These are phyloP conservation scores for Apophysomyces variabilis DNA, from an alignment of 371 early-diverging fungal species.

Conservation along the genomic window DNA sequence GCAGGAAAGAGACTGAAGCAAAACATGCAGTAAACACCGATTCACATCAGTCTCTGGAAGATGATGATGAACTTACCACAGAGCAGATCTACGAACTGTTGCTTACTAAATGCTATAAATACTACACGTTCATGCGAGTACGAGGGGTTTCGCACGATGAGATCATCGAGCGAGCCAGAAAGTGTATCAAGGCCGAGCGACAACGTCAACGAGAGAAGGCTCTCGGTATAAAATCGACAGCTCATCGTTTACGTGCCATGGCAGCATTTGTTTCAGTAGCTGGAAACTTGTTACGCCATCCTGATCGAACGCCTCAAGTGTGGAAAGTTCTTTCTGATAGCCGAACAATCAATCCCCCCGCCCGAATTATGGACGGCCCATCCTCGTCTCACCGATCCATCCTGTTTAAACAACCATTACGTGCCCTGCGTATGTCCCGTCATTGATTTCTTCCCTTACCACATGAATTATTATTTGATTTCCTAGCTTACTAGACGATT, in stretches of 20 bases:
- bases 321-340: neutral
- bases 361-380: neutral
- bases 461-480: too few relatives aligned
- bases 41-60: neutral
- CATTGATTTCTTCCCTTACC: neutral
- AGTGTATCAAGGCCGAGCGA: neutral
- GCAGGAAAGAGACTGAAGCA: neutral
- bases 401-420: neutral
- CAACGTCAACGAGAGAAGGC: neutral
- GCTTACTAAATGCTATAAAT: constrained; percentile 4
- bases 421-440: neutral
- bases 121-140: constrained; percentile 14
- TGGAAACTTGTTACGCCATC: neutral
- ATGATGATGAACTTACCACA: neutral
- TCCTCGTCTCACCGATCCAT: neutral
- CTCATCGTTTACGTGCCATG: neutral
- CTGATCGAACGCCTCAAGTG: neutral
- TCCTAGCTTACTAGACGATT: too few relatives aligned
- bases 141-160: constrained; percentile 15
- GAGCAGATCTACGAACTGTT: neutral
- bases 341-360: neutral
- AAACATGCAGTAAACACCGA: neutral
- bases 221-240: neutral
- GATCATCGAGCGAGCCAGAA: constrained; percentile 3
- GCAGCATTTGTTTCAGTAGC: neutral